Percentiles rank a stretch among this genome's conserved stretches.
Conservation (phyloP, 345 rosid species). For the Iberis pinnata region DNA sequence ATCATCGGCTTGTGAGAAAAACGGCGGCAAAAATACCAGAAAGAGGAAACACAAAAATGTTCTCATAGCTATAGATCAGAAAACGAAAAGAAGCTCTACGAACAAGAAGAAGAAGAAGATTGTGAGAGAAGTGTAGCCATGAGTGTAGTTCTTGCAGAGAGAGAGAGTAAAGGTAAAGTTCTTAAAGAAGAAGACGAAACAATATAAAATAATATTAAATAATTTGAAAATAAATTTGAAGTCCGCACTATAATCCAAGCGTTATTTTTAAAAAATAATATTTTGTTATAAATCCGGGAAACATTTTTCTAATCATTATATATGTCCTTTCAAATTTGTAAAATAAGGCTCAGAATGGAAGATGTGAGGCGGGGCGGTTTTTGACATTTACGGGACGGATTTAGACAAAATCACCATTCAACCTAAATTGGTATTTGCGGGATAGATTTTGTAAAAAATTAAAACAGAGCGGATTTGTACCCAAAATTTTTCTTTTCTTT, state of each 20-base stretch:
- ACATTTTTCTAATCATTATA: constrained; percentile 29
- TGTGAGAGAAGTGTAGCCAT: constrained; percentile 25
- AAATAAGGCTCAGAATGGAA: too few species aligned
- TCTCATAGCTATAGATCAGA: constrained; percentile 17
- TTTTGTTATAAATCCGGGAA: constrained; percentile 16
- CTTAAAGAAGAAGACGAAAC: constrained; percentile 4
- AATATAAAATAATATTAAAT: constrained; percentile 8
- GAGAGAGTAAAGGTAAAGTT: constrained; percentile 22
- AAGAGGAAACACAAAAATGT: constrained; percentile 6
- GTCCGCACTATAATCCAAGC: constrained; percentile 31
- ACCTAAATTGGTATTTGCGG: too few species aligned
- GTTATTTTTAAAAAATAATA: not conserved
- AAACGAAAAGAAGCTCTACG: not conserved
- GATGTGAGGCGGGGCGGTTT: too few species aligned
- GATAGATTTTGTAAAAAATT: too few species aligned
- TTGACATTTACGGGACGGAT: too few species aligned
- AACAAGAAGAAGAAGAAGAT: constrained; percentile 1
- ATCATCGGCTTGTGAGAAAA: constrained; percentile 29
- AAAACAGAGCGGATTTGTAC: too few species aligned
- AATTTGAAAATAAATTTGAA: constrained; percentile 20
- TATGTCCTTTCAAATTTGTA: constrained; percentile 21
- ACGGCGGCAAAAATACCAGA: constrained; percentile 7
- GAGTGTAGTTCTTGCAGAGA: constrained; percentile 20
- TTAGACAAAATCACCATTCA: too few species aligned
- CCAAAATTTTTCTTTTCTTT: too few species aligned